Evolutionary conservation across 805 yeast species (phyloP), one percentile per base, ranked within the genome.

Genomic region (Metschnikowia sp.): DNA sequence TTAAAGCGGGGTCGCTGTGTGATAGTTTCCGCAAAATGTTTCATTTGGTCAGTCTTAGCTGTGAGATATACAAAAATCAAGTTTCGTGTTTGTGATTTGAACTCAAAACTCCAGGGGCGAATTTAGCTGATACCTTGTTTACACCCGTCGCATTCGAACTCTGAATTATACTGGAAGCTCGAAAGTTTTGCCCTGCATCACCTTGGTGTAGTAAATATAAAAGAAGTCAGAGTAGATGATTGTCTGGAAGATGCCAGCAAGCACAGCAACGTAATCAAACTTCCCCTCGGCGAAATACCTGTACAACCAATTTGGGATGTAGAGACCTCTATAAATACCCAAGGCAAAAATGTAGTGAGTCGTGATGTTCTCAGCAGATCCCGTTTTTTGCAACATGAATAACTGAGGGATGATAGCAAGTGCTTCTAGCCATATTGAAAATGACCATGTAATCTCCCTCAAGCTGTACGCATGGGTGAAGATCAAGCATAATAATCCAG

Each of bases 221-320:
- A 94, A 94, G 76, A 94, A 94, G 70, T 94, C 99, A 2, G 97
- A 89, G 70, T 94, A 94, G 32, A 94, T 69, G 47, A 82, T 71
- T 0, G 97, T 89, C 72, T 94, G 99, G 36, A 89, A 65, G 32
- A 94, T 51, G 22, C 98, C 98, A 0, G 97, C 85, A 18, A 78
- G 59, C 9, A 92, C 72, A 2, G 96, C 78, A 46, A 91, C 74
- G 53, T 76, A 77, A 60, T 90, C 96, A 48, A 85, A 72, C 53
- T 76, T 73, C 22, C 74, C 78, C 54, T 86, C 92, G 10, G 76
- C 66, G 51, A 70, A 70, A 70, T 84, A 88, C 65, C 97, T 81
- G 77, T 90, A 94, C 55, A 90, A 64, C 99, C 99, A 94, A 69
- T 92, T 94, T 54, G 96, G 95, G 56, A 94, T 81, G 65, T 94